These are phyloP conservation scores for Ceratocystis harringtonii DNA, from an alignment of 2,329 filamentous ascomycete species.

Conservation along the genomic window DNA sequence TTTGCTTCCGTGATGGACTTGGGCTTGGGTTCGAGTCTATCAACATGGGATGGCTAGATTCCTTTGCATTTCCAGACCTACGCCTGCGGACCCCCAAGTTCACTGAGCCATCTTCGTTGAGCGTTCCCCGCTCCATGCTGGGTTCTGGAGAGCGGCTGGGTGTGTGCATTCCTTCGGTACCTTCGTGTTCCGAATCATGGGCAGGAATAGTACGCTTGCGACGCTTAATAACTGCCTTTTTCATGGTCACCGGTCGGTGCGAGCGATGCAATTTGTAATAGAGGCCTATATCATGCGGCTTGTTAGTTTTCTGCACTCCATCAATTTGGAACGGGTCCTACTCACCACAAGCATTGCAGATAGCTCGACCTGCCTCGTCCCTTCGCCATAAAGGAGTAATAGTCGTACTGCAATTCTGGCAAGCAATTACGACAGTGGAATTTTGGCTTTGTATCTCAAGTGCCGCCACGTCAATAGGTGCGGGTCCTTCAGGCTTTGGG, in stretches of 20 bases:
- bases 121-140: conserved; percentile 36
- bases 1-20: background rate
- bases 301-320: background rate
- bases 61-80: conserved; percentile 22
- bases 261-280: conserved; percentile 94
- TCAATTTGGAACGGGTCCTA: background rate
- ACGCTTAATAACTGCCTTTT: conserved; percentile 92
- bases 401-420: conserved; percentile 92
- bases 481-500: conserved; percentile 13
- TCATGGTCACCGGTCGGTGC: conserved; percentile 94
- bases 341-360: conserved; percentile 95
- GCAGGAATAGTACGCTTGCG: conserved; percentile 88
- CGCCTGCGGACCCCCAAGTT: conserved; percentile 44
- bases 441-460: conserved; percentile 32
- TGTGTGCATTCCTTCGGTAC: conserved; percentile 33
- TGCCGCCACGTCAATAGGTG: conserved; percentile 27
- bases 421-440: conserved; percentile 62
- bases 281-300: conserved; percentile 43
- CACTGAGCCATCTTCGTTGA: conserved; percentile 50
- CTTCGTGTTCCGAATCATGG: conserved; percentile 32
- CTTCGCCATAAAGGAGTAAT: conserved; percentile 92
- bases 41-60: conserved; percentile 4
- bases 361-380: conserved; percentile 88
- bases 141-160: conserved; percentile 27
- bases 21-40: background rate